Percentiles rank a stretch among this genome's conserved stretches.
Evolutionary conservation across 23 red algal genomes (phyloP).

Genomic region (Agarophyton chilense): DNA sequence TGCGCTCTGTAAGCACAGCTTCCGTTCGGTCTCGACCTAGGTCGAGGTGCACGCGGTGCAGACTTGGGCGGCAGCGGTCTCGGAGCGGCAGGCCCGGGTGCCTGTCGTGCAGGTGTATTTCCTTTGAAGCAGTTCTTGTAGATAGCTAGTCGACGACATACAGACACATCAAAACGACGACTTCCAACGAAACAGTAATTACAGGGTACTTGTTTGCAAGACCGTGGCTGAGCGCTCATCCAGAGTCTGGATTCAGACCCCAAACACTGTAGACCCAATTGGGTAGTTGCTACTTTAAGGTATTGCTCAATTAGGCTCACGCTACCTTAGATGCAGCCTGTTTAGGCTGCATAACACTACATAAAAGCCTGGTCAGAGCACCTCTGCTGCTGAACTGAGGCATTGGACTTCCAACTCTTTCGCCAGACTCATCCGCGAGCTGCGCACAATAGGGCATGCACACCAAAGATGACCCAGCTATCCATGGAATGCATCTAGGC

Average conservation of each 20-base stretch:
- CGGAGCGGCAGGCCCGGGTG: neutral
- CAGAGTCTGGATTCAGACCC: too few species aligned
- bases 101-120: neutral
- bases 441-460: slow-evolving; percentile 6
- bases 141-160: slow-evolving; percentile 37
- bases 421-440: too few species aligned
- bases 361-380: too few species aligned
- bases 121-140: slow-evolving; percentile 64
- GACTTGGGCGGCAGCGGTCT: neutral
- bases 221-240: slow-evolving; percentile 33
- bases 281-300: too few species aligned
- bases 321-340: too few species aligned
- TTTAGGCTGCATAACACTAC: too few species aligned
- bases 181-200: slow-evolving; percentile 24
- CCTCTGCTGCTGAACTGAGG: too few species aligned
- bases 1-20: slow-evolving; percentile 7
- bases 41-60: neutral
- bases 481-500: slow-evolving; percentile 31
- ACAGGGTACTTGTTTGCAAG: slow-evolving; percentile 21
- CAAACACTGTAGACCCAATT: too few species aligned
- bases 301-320: too few species aligned
- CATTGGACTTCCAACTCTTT: too few species aligned
- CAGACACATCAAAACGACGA: neutral
- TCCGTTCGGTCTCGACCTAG: neutral
- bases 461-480: slow-evolving; percentile 13